Percentiles rank a stretch among this genome's conserved stretches.
Conservation (phyloP, 129 eudicot species). For the Dittrichia graveolens region DNA sequence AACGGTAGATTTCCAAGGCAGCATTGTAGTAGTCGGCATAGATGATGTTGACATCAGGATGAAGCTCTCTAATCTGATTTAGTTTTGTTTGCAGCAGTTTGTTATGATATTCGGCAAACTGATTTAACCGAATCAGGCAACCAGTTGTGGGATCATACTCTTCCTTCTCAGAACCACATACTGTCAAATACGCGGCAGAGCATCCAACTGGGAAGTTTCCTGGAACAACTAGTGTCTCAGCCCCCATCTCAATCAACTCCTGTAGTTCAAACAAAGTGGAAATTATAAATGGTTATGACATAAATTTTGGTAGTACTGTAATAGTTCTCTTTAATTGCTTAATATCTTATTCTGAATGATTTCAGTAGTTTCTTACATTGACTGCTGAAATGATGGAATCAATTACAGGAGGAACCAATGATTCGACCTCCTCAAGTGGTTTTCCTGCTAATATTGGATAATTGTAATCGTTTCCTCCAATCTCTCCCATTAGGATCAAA, state of each 20-base stretch:
- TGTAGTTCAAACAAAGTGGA: constrained; percentile 5
- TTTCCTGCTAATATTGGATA: constrained; percentile 39
- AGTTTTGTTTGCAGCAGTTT: constrained; percentile 29
- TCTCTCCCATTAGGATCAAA: constrained; percentile 66
- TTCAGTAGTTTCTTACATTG: constrained; percentile 6
- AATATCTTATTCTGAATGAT: background rate
- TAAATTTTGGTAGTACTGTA: background rate
- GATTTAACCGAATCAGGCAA: constrained; percentile 41
- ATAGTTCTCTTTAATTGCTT: background rate
- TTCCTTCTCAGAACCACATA: constrained; percentile 7
- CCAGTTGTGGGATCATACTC: constrained; percentile 50
- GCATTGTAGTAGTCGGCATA: constrained; percentile 58
- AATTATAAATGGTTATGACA: background rate
- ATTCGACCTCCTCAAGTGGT: constrained; percentile 21
- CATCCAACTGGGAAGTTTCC: constrained; percentile 45
- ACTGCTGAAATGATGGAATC: constrained; percentile 31
- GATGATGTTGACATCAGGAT: constrained; percentile 42
- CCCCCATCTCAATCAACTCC: constrained; percentile 38
- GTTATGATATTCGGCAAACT: constrained; percentile 47
- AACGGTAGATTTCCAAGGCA: constrained; percentile 38
- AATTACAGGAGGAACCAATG: constrained; percentile 32
- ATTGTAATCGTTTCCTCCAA: constrained; percentile 76
- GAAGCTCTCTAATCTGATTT: constrained; percentile 28
- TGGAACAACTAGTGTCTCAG: constrained; percentile 30
- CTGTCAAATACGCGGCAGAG: constrained; percentile 14